These are phyloP conservation scores for Pythium guiyangense DNA, from an alignment of 352 stramenopile genomes.

Conservation along the genomic window DNA sequence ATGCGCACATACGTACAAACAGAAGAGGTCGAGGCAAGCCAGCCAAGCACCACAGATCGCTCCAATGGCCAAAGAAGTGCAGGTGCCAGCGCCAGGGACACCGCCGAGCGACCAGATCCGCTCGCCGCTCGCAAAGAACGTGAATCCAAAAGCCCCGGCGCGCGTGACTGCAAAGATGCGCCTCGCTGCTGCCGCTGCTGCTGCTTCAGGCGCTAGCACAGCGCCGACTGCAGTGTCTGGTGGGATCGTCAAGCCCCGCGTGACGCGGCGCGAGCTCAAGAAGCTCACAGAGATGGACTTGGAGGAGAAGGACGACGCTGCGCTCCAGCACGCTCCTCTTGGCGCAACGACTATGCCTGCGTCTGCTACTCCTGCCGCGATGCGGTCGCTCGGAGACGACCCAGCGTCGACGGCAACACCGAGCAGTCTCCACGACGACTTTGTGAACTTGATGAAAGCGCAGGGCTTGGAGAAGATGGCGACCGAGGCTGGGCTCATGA, in stretches of 20 bases:
- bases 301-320: conserved; percentile 59
- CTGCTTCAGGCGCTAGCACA: conserved; percentile 4
- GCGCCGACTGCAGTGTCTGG: conserved; percentile 10
- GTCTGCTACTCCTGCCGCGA: not conserved
- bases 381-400: conserved; percentile 39
- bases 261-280: conserved; percentile 74
- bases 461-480: conserved; percentile 82
- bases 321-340: not conserved
- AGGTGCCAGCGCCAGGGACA: conserved; percentile 18
- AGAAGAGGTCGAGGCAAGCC: not conserved
- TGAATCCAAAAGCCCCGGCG: conserved; percentile 35
- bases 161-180: conserved; percentile 44
- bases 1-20: not conserved
- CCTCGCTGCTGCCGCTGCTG: conserved; percentile 7
- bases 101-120: conserved; percentile 21
- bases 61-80: conserved; percentile 22
- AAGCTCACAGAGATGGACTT: conserved; percentile 73
- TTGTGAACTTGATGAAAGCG: conserved; percentile 85
- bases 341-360: not conserved
- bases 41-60: not conserved
- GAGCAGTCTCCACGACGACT: conserved; percentile 82
- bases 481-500: conserved; percentile 70
- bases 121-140: conserved; percentile 29
- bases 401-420: conserved; percentile 34
- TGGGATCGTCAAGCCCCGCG: conserved; percentile 32